Conservation (phyloP, 2,329 filamentous ascomycete species). For the Bipolaris oryzae region DNA sequence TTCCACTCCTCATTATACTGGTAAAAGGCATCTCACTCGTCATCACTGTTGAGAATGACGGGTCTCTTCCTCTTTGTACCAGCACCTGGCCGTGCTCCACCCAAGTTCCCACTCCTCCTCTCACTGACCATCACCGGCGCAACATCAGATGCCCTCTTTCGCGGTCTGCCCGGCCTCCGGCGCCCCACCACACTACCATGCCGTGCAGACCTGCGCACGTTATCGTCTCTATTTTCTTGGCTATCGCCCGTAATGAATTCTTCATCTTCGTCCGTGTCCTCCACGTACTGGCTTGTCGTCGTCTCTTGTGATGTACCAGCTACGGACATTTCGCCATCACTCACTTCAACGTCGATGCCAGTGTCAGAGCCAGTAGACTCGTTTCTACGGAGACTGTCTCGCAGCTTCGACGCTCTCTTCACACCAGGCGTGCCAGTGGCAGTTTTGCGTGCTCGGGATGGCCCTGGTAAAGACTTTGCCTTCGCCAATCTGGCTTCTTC, state of each 20-base stretch:
- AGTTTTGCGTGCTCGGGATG: conserved; percentile 18
- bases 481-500: not conserved
- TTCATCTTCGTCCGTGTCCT: conserved; percentile 21
- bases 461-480: not conserved
- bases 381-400: not conserved
- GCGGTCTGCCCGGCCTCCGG: conserved; percentile 1
- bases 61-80: conserved; percentile 24
- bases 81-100: conserved; percentile 12
- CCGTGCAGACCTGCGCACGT: not conserved
- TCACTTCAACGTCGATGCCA: not conserved
- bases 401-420: not conserved
- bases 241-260: conserved; percentile 6
- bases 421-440: not conserved
- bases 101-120: conserved; percentile 9
- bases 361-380: conserved; percentile 7
- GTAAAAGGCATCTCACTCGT: conserved; percentile 11
- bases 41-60: conserved; percentile 20
- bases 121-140: conserved; percentile 8
- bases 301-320: conserved; percentile 6
- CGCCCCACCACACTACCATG: not conserved
- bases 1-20: not conserved
- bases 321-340: not conserved
- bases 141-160: not conserved
- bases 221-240: not conserved
- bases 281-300: conserved; percentile 5